These are phyloP conservation scores for Ganoderma lucidum DNA, from an alignment of 1,284 basidiomycete genomes.

Conservation along the genomic window DNA sequence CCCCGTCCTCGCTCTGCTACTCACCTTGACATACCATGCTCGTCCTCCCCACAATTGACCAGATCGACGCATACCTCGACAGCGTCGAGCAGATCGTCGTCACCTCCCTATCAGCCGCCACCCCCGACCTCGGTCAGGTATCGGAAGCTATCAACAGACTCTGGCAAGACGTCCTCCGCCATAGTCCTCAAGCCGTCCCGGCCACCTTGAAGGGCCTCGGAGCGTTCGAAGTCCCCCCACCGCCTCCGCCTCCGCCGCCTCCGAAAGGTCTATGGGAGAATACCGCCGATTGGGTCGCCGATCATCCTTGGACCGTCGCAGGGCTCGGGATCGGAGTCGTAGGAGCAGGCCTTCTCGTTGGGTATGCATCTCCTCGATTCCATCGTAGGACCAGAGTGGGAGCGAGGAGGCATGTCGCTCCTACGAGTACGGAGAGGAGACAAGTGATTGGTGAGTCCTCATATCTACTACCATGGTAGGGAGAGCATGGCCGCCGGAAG, in stretches of 20 bases:
- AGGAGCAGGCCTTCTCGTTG: slow-evolving; percentile 65
- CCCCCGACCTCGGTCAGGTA: slow-evolving; percentile 67
- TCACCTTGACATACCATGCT: slow-evolving; percentile 29
- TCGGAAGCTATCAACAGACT: slow-evolving; percentile 72
- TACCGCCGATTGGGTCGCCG: slow-evolving; percentile 58
- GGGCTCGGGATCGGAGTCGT: slow-evolving; percentile 61
- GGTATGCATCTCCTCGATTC: slow-evolving; percentile 51
- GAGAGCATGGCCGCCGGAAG: not conserved
- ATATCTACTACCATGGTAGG: not conserved
- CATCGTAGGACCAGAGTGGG: slow-evolving; percentile 30
- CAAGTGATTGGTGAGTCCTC: slow-evolving; percentile 69
- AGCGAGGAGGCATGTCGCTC: slow-evolving; percentile 44
- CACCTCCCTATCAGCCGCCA: slow-evolving; percentile 62
- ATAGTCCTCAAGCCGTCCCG: slow-evolving; percentile 72
- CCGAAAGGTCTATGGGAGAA: slow-evolving; percentile 54
- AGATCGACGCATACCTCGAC: slow-evolving; percentile 75
- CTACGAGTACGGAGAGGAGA: slow-evolving; percentile 55
- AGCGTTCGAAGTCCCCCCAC: slow-evolving; percentile 71
- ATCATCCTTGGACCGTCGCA: slow-evolving; percentile 66
- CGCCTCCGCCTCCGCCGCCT: slow-evolving; percentile 61
- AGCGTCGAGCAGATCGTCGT: slow-evolving; percentile 71
- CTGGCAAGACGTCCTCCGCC: slow-evolving; percentile 81
- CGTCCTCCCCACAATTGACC: slow-evolving; percentile 57
- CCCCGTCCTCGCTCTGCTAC: slow-evolving; percentile 8
- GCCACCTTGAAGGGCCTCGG: slow-evolving; percentile 66